Evolutionary conservation across 257 asterid species (phyloP).

Genomic region (Striga asiatica): DNA sequence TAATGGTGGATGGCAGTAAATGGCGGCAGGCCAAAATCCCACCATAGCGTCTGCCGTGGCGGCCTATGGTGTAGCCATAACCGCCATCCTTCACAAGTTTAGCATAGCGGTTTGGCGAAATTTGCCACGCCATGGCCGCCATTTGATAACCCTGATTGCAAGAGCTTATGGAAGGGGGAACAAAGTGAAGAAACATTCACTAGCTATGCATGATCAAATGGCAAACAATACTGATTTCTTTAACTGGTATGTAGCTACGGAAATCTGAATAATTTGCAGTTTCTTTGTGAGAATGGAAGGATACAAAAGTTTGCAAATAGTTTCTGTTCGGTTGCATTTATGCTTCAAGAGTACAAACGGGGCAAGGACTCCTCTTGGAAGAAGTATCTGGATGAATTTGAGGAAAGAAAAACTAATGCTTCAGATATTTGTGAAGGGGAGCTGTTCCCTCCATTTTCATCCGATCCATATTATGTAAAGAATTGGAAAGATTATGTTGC

Average conservation of each 20-base stretch:
- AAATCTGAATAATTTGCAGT: constrained; percentile 88
- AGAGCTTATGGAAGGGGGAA: constrained; percentile 3
- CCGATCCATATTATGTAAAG: constrained; percentile 29
- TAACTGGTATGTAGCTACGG: constrained; percentile 73
- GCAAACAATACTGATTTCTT: constrained; percentile 30
- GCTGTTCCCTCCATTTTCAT: constrained; percentile 23
- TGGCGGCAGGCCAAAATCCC: too few relatives aligned
- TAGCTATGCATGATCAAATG: not conserved
- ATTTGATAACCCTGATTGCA: too few relatives aligned
- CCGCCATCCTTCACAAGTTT: too few relatives aligned
- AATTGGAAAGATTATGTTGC: constrained; percentile 71
- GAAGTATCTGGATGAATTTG: constrained; percentile 25
- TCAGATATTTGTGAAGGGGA: constrained; percentile 25
- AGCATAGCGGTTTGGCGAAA: too few relatives aligned
- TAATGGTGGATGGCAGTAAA: too few relatives aligned
- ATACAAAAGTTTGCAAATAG: constrained; percentile 92
- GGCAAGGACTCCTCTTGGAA: constrained; percentile 20
- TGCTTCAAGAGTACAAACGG: constrained; percentile 62
- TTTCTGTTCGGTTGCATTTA: constrained; percentile 89
- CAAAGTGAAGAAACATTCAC: constrained; percentile 12
- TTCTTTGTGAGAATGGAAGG: constrained; percentile 94
- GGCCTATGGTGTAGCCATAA: too few relatives aligned
- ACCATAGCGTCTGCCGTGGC: too few relatives aligned
- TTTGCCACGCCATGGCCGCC: constrained; percentile 7
- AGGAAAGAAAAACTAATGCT: constrained; percentile 25